phyloP scores from a whole-genome alignment of 192 early-diverging fungal genomes.

The Phycomyces blakesleeanus region DNA sequence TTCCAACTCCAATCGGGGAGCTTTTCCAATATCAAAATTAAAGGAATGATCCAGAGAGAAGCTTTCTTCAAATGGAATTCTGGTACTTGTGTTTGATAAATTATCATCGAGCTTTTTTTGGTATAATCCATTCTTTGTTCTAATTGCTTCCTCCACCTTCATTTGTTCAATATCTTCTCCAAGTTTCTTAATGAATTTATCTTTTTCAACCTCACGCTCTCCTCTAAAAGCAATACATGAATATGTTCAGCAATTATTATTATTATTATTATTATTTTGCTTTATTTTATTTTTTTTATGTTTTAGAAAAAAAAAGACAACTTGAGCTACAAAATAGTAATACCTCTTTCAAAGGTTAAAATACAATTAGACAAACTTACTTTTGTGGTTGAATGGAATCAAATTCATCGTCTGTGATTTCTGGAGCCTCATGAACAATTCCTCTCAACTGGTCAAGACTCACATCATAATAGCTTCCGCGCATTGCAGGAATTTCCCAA shows the following conservation, averaged over 20 bases:
- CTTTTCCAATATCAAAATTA: too few species aligned
- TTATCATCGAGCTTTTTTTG: background rate
- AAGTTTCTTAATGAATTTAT: background rate
- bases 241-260: background rate
- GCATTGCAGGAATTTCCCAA: background rate
- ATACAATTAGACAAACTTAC: too few species aligned
- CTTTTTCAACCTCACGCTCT: background rate
- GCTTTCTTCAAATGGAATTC: background rate
- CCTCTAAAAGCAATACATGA: background rate
- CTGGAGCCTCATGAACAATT: background rate
- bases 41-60: too few species aligned
- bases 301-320: too few species aligned
- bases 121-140: background rate
- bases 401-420: slow-evolving; percentile 3
- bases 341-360: too few species aligned
- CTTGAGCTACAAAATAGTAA: too few species aligned
- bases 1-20: too few species aligned
- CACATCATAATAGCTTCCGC: background rate
- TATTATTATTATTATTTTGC: background rate
- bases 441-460: background rate
- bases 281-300: background rate
- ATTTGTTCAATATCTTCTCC: background rate
- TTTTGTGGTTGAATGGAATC: background rate
- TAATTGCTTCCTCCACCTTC: background rate
- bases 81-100: background rate